These are phyloP conservation scores for Clarireedia sp. DNA, from an alignment of 2,329 filamentous ascomycete species.

Conservation along the genomic window DNA sequence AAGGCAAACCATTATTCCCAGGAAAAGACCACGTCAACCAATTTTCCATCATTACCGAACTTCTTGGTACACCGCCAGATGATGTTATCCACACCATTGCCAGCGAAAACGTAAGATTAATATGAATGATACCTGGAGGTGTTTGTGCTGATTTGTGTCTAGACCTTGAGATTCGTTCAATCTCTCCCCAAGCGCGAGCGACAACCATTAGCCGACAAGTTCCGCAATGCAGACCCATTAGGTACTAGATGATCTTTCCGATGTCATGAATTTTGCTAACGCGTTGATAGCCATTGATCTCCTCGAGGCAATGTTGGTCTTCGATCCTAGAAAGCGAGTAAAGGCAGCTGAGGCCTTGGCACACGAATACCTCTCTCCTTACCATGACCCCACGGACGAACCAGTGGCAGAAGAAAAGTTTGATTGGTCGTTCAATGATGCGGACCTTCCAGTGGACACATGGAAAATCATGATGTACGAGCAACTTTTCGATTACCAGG, in stretches of 20 bases:
- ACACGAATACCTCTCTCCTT: slow-evolving; percentile 90
- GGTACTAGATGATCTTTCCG: slow-evolving; percentile 43
- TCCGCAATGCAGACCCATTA: slow-evolving; percentile 84
- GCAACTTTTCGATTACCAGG: slow-evolving; percentile 27
- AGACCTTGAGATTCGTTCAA: slow-evolving; percentile 96
- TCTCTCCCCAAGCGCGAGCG: slow-evolving; percentile 92
- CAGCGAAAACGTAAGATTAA: slow-evolving; percentile 72
- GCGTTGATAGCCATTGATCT: slow-evolving; percentile 71
- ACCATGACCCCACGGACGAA: slow-evolving; percentile 96
- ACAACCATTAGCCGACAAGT: slow-evolving; percentile 79
- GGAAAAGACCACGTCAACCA: slow-evolving; percentile 99
- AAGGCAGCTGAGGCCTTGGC: slow-evolving; percentile 78
- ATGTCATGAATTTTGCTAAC: slow-evolving; percentile 23
- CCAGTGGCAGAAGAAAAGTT: slow-evolving; percentile 95
- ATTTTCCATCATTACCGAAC: slow-evolving; percentile 98
- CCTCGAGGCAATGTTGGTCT: slow-evolving; percentile 93
- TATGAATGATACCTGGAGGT: not conserved
- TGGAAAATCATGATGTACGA: slow-evolving; percentile 99
- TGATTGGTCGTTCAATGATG: slow-evolving; percentile 99
- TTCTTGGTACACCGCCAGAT: slow-evolving; percentile 90
- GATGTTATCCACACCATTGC: slow-evolving; percentile 99
- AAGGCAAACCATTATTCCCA: slow-evolving; percentile 95
- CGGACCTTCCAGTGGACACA: slow-evolving; percentile 93
- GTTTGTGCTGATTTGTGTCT: slow-evolving; percentile 22
- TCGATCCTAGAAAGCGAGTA: slow-evolving; percentile 94